Evolutionary conservation across 2,329 filamentous ascomycete genomes (phyloP), one percentile per base, ranked within the genome.

Genomic region (Xylariaceae sp.): DNA sequence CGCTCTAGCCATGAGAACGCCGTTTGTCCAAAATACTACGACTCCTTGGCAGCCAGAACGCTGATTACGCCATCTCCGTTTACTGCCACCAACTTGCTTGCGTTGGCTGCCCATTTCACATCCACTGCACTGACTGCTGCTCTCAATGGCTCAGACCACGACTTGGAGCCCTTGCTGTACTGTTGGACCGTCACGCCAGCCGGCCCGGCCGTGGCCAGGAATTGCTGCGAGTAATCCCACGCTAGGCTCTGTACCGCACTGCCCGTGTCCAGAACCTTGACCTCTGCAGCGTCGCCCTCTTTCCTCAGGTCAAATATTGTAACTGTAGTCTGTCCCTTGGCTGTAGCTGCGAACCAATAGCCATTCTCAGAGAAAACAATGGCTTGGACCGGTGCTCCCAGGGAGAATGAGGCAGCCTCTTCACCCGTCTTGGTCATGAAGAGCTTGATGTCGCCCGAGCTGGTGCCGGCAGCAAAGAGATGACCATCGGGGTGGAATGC

Each of bases 401-500:
- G 75, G 19, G 75, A 78, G 73, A 96, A 96, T 52, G 84, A 86
- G 23, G 91, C 91, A 23, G 91, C 90, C 63, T 86, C 82, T 57
- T 88, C 84, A 40, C 92, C 89, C 0, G 85, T 89, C 73, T 89
- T 93, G 64, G 92, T 88, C 74, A 96, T 90, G 75, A 90, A 98
- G 50, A 99, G 84, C 72, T 93, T 91, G 72, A 99, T 89, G 55
- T 91, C 86, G 44, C 91, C 91, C 47, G 89, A 82, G 9, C 78
- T 78, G n/a, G 89, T 90, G 60, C 93, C 95, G 2, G 89, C 89
- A 40, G 91, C 93, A 66, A 98, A 86, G 5, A 99, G 82, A 71
- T 97, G 91, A n/a, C 95, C 95, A 70, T 99, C 95, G 6, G 96
- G 95, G 72, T 99, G 95, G 81, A 99, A 98, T 32, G 89, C 85